Conservation (phyloP, 2,329 filamentous ascomycete species). For the Knufia fluminis region DNA sequence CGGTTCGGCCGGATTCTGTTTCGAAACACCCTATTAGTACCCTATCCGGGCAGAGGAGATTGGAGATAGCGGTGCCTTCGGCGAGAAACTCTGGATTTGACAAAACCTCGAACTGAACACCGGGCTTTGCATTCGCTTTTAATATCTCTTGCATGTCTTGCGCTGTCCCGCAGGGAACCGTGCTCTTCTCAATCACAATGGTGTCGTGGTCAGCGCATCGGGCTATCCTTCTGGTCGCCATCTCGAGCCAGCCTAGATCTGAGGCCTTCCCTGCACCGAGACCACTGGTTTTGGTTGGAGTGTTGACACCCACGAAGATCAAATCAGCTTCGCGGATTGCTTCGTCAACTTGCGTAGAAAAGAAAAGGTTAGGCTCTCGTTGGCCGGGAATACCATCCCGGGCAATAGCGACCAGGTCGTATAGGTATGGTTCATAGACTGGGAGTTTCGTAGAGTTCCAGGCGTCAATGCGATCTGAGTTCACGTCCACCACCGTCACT, state of each 20-base stretch:
- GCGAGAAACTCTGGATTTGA: constrained; percentile 77
- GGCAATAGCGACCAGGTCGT: constrained; percentile 52
- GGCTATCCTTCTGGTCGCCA: constrained; percentile 58
- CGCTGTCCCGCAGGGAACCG: constrained; percentile 66
- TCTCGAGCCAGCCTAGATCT: constrained; percentile 64
- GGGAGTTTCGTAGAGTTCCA: constrained; percentile 68
- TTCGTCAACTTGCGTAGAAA: constrained; percentile 57
- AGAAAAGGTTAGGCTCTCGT: constrained; percentile 60
- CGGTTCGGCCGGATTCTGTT: constrained; percentile 50
- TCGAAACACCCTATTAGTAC: constrained; percentile 63
- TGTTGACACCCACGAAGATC: constrained; percentile 69
- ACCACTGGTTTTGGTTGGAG: constrained; percentile 64
- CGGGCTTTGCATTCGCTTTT: constrained; percentile 25
- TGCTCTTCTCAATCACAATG: constrained; percentile 75
- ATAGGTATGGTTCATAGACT: constrained; percentile 65
- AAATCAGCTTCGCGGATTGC: constrained; percentile 60
- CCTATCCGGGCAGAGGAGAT: constrained; percentile 62
- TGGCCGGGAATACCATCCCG: constrained; percentile 27
- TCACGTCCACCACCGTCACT: constrained; percentile 67
- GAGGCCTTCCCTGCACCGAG: constrained; percentile 61
- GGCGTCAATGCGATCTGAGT: constrained; percentile 54
- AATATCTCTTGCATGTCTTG: constrained; percentile 61
- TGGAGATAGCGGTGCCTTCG: constrained; percentile 64
- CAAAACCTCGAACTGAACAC: constrained; percentile 60
- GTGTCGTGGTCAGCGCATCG: constrained; percentile 55